phyloP scores from a whole-genome alignment of 257 asterid genomes.

The Mitragyna speciosa region DNA sequence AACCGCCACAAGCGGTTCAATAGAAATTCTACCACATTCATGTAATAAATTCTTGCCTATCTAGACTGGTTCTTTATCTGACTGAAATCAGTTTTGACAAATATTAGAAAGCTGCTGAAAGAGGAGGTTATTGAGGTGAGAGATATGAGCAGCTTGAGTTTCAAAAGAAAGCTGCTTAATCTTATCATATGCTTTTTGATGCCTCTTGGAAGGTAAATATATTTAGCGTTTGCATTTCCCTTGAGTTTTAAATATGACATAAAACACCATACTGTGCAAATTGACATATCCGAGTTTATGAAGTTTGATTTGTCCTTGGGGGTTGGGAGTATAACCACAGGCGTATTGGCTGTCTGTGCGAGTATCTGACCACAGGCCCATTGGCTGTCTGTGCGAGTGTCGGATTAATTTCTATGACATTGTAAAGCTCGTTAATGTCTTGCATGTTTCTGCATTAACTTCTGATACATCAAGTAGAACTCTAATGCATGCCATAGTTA shows the following conservation, averaged over 20 bases:
- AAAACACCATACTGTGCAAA: background rate
- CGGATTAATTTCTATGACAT: too few relatives aligned
- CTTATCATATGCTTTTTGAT: constrained; percentile 56
- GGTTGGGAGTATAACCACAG: too few relatives aligned
- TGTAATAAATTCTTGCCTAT: background rate
- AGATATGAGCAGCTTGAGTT: constrained; percentile 94
- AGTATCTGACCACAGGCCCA: too few relatives aligned
- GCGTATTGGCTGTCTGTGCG: too few relatives aligned
- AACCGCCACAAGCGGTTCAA: background rate
- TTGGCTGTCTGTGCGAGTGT: too few relatives aligned
- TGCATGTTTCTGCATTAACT: background rate
- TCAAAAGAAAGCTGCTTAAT: constrained; percentile 70
- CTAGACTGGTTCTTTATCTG: background rate
- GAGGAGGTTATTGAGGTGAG: constrained; percentile 97
- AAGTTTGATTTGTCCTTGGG: background rate
- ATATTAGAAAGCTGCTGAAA: constrained; percentile 79
- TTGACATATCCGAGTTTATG: background rate
- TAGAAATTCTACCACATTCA: background rate
- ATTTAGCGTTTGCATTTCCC: background rate
- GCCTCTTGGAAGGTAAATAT: constrained; percentile 82
- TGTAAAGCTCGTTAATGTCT: background rate
- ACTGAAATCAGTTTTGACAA: constrained; percentile 7
- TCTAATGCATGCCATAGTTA: background rate
- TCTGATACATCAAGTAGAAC: background rate
- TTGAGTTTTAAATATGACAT: background rate